phyloP scores from a whole-genome alignment of 495 filamentous ascomycete species.

The Penicillium herquei region DNA sequence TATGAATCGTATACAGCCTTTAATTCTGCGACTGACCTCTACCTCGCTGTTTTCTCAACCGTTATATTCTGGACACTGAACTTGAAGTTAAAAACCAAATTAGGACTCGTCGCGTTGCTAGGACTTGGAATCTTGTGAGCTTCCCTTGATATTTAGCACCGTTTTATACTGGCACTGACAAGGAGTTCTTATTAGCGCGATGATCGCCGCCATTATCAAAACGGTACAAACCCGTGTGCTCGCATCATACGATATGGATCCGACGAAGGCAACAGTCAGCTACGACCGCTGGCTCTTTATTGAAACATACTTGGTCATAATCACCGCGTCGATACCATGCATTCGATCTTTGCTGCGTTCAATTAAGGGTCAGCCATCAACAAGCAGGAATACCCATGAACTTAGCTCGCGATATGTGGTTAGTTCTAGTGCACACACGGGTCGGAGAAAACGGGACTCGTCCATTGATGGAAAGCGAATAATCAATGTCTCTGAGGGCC shows the following conservation, averaged over 20 bases:
- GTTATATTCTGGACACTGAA: conserved; percentile 46
- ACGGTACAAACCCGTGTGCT: conserved; percentile 27
- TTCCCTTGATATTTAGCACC: not conserved
- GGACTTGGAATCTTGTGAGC: conserved; percentile 47
- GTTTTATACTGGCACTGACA: not conserved
- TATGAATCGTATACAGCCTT: conserved; percentile 25
- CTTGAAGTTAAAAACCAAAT: conserved; percentile 41
- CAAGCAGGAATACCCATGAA: conserved; percentile 16
- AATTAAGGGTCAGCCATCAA: not conserved
- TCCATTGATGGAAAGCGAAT: conserved; percentile 16
- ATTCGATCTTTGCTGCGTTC: conserved; percentile 24
- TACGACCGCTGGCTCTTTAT: conserved; percentile 32
- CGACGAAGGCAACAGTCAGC: conserved; percentile 25
- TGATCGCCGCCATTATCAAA: conserved; percentile 32
- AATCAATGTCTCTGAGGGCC: conserved; percentile 8
- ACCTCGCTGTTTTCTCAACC: conserved; percentile 48
- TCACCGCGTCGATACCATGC: conserved; percentile 32
- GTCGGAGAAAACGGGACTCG: conserved; percentile 8
- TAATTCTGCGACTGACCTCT: conserved; percentile 46
- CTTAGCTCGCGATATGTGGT: conserved; percentile 11
- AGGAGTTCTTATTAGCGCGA: conserved; percentile 17
- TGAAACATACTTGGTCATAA: conserved; percentile 32
- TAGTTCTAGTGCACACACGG: not conserved
- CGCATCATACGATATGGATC: conserved; percentile 21
- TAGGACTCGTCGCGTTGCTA: conserved; percentile 43